phyloP scores from a whole-genome alignment of 441 rosid genomes.

The Omphalea diandra region DNA sequence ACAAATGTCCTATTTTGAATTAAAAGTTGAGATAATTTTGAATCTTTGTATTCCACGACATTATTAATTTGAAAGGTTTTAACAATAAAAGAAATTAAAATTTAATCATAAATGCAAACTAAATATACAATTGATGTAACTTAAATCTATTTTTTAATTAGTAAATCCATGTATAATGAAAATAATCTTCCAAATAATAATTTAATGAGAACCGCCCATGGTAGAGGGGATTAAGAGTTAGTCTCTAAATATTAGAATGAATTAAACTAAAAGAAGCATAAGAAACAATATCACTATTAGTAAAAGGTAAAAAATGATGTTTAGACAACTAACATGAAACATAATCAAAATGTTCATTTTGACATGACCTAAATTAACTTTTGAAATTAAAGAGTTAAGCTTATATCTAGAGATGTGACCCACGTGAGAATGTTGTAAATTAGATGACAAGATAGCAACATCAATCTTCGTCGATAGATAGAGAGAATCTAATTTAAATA shows the following conservation, averaged over 20 bases:
- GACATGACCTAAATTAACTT: neutral
- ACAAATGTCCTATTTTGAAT: too few species aligned
- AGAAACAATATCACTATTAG: neutral
- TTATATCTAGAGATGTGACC: neutral
- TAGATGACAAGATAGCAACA: neutral
- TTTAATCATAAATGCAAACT: too few species aligned
- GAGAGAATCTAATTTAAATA: neutral
- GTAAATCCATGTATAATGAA: neutral
- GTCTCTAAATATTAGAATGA: neutral
- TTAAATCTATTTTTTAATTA: neutral
- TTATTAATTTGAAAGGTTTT: too few species aligned
- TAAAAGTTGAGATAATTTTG: neutral
- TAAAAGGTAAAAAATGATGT: too few species aligned
- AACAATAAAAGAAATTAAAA: neutral
- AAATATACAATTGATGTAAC: neutral
- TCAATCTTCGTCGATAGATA: neutral
- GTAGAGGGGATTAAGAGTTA: neutral
- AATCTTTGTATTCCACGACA: constrained; percentile 1
- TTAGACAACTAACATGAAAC: too few species aligned
- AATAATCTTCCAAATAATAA: neutral
- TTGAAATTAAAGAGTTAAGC: neutral
- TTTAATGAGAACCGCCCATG: neutral
- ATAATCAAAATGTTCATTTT: too few species aligned
- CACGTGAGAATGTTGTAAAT: neutral
- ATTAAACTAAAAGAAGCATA: neutral